phyloP scores from a whole-genome alignment of 768 basidiomycete species.

The Suillus lakei region DNA sequence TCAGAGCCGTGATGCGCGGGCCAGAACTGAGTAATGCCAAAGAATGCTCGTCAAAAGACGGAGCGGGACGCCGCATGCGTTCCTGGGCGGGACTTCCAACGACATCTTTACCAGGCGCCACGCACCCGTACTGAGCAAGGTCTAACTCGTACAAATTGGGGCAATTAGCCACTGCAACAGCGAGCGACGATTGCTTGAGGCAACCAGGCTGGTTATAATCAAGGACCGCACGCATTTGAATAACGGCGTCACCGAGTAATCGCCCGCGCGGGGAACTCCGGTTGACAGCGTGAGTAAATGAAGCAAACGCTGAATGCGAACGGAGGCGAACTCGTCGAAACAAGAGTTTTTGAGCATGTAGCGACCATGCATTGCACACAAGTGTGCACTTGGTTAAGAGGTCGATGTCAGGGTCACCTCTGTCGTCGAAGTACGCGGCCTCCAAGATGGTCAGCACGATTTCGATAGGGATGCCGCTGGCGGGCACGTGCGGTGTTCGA shows the following conservation, averaged over 20 bases:
- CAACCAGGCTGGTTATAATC: conserved; percentile 71
- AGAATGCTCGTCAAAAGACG: conserved; percentile 57
- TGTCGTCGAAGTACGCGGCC: conserved; percentile 48
- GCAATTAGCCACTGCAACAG: conserved; percentile 59
- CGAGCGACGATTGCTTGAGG: conserved; percentile 61
- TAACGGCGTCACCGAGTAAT: conserved; percentile 57
- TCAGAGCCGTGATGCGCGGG: conserved; percentile 55
- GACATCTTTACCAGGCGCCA: conserved; percentile 53
- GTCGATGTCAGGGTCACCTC: conserved; percentile 38
- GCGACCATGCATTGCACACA: conserved; percentile 70
- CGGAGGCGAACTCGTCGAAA: conserved; percentile 62
- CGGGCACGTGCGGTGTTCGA: conserved; percentile 26
- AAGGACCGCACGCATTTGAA: conserved; percentile 57
- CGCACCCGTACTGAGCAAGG: conserved; percentile 63
- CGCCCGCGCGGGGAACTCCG: conserved; percentile 51
- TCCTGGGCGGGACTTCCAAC: conserved; percentile 51
- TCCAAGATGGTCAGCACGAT: conserved; percentile 68
- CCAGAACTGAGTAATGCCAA: conserved; percentile 57
- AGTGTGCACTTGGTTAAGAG: conserved; percentile 61
- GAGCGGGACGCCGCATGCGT: conserved; percentile 54
- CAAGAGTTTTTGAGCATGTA: conserved; percentile 65
- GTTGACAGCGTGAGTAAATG: conserved; percentile 59
- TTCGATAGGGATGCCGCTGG: conserved; percentile 60
- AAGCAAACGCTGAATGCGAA: conserved; percentile 54
- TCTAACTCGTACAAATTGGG: conserved; percentile 60